Conservation (phyloP, 129 eudicot species). For the sunflower (Helianthus annuus) region DNA sequence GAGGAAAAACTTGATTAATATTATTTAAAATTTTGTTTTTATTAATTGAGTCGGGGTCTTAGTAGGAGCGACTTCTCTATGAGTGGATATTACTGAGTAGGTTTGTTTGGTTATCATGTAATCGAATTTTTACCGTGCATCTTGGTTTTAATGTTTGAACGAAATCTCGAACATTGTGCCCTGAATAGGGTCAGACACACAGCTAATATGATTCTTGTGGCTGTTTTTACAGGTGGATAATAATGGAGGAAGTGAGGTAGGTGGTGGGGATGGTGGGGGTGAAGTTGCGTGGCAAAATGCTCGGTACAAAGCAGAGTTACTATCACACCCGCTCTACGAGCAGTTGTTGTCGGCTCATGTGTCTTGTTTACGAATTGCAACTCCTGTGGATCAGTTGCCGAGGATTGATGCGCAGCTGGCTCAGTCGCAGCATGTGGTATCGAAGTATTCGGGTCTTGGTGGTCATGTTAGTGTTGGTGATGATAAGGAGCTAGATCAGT, state of each 20-base stretch:
- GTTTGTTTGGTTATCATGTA: constrained; percentile 14
- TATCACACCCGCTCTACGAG: constrained; percentile 71
- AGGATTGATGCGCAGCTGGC: constrained; percentile 85
- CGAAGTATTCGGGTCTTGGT: constrained; percentile 54
- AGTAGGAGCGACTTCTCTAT: no score
- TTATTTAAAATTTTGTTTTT: no score
- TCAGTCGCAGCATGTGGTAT: constrained; percentile 78
- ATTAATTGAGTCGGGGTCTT: no score
- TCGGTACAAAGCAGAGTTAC: constrained; percentile 61
- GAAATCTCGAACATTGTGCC: constrained; percentile 18
- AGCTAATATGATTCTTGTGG: background rate
- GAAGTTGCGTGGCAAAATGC: constrained; percentile 60
- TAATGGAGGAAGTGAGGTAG: constrained; percentile 36
- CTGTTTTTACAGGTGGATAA: constrained; percentile 18
- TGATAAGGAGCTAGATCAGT: constrained; percentile 82
- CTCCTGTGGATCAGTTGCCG: constrained; percentile 90
- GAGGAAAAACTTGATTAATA: no score
- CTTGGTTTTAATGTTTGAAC: constrained; percentile 6
- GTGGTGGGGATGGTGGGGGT: constrained; percentile 32
- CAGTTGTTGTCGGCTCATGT: constrained; percentile 81
- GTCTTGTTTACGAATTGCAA: constrained; percentile 73
- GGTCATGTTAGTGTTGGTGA: constrained; percentile 42
- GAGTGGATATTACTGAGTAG: background rate
- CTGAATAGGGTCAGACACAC: background rate
- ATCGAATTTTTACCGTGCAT: background rate